phyloP scores from a whole-genome alignment of 768 basidiomycete species.

The Fomitopsis serialis region DNA sequence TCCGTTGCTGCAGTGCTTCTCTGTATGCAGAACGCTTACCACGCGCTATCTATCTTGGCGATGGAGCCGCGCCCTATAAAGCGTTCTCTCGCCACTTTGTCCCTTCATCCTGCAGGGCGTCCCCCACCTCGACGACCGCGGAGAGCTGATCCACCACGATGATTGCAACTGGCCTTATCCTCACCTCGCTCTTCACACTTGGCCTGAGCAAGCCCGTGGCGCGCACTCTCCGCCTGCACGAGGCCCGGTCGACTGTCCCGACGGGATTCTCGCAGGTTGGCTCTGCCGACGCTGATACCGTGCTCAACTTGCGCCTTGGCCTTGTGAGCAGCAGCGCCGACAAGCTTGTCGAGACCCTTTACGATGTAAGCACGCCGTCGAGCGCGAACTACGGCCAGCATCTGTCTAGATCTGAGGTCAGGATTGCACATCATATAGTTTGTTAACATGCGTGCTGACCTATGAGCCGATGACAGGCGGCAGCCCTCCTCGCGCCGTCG shows the following conservation, averaged over 20 bases:
- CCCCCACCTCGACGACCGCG: no score
- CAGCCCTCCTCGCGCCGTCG: conserved; percentile 15
- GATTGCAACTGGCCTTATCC: neutral
- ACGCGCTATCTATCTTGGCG: neutral
- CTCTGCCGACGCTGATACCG: conserved; percentile 22
- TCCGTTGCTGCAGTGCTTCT: no score
- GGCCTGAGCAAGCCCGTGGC: conserved; percentile 14
- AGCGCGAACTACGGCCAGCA: conserved; percentile 34
- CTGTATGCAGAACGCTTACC: neutral
- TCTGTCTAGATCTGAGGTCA: conserved; percentile 33
- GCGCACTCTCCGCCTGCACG: conserved; percentile 19
- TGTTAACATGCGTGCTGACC: conserved; percentile 26
- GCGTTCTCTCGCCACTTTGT: neutral
- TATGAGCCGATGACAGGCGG: conserved; percentile 8
- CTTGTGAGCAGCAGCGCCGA: conserved; percentile 28
- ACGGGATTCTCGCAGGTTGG: conserved; percentile 25
- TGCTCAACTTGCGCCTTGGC: conserved; percentile 33
- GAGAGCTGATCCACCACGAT: neutral
- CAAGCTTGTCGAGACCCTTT: conserved; percentile 31
- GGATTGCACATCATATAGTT: conserved; percentile 31
- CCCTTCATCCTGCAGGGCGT: no score
- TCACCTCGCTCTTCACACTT: conserved; percentile 8
- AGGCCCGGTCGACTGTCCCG: conserved; percentile 18
- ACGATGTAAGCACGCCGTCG: conserved; percentile 29
- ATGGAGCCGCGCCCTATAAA: neutral